Evolutionary conservation across 306 rosid genomes (phyloP), one percentile per base, ranked within the genome.

Genomic region (Rosa rugosa): DNA sequence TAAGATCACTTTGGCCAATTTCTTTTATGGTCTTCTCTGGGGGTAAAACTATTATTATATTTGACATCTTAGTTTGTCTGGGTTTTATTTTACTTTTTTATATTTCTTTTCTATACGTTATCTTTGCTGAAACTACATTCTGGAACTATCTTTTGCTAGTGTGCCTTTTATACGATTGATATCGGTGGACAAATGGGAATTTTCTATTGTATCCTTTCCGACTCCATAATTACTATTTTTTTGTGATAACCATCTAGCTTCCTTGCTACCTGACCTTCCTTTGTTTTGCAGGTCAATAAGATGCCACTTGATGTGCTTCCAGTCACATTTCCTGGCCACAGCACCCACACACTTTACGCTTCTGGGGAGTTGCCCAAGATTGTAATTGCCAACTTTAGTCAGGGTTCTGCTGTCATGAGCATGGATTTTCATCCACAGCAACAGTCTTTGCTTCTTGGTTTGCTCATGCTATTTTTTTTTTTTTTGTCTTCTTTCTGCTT

Each of bases 401-500:
- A 89, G 81, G 98, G 94, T 71, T 93, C 94, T 62, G 75, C 90
- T 83, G 89, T 93, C 22, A 88, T 85, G 93, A 93, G 97, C 93
- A 87, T 93, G 94, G 98, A 93, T 79, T 93, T 93, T 49, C 97
- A 93, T 91, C 98, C 97, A 10, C 60, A 73, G 53, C 91, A 93
- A 75, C 96, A 85, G 77, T 80, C 94, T 69, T 66, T 93, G 65
- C 98, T 93, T 85, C 97, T 93, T 75, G 97, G 97, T 93, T 69
- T 42, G 86, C 60, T 46, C 59, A 27, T 59, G 23, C 44, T 54
- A 11, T 49, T 68, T 2, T 67, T 7, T 78, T 50, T 51, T 34
- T 16, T 16, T 68, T 53, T 54, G 6, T 56, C 13, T 77, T 75
- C 8, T 36, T 41, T 25, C 17, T 20, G 72, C 27, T 51, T n/a